Base-by-base conservation (phyloP, 768 basidiomycete species). In the Tubosaeta sp. region DNA sequence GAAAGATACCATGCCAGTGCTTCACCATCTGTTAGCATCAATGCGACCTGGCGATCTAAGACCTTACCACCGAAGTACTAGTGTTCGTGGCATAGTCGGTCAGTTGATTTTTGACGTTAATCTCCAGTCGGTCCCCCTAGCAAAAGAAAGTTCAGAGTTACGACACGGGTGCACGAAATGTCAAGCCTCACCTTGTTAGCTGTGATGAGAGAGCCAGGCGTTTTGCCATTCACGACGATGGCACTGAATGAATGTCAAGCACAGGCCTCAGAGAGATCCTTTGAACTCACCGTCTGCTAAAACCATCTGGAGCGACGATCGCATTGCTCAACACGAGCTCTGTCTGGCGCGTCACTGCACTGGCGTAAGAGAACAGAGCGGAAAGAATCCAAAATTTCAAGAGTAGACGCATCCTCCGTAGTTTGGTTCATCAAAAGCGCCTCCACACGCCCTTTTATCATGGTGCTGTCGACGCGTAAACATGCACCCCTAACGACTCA, bases 1-100 rank as follows among this genome's bases (percentile, higher is more conserved):
- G 78, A 52, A 73, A 75, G 8, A 80, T 32, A 8, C 78, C 78
- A 51, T 80, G 78, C 78, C 78, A 79, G 47, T 75, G 74, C 59
- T 65, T 46, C 33, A 49, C 43, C 11, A 35, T 16, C 35, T 14
- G 25, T 57, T 7, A 50, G 37, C 19, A 38, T 44, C 8, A n/a
- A 39, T 8, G 14, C 9, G 14, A 10, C 25, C 27, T 6, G 6
- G 16, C 41, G 7, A 42, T 32, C 17, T 12, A 43, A n/a, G 22
- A 34, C 43, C 71, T 42, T 62, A 76, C 75, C 46, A 77, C 64
- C 9, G 74, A 74, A 6, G 75, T 77, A 22, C 65, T 69, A n/a
- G 63, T 66, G 35, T 72, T 56, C 72, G 73, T 73, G 14, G 70
- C 66, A 7, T 56, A 53, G 44, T 78, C 72, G 6, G 60, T 66